Base-by-base conservation (phyloP, 2,329 filamentous ascomycete genomes). In the Elsinoe perseae region DNA sequence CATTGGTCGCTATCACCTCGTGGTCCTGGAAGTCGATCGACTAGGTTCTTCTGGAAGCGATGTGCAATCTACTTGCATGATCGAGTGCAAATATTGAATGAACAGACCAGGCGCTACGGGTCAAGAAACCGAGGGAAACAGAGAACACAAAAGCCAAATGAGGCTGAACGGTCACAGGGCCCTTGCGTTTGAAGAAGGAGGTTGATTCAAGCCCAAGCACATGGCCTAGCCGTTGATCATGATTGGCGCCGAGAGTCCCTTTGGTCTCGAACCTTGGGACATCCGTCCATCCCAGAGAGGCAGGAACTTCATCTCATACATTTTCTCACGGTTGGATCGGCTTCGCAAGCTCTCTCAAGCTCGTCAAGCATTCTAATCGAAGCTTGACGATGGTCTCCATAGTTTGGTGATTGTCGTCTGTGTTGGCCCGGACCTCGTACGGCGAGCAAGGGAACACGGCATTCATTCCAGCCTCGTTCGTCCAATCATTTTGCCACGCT, bases 121-220 rank as follows among this genome's bases (percentile, higher is more conserved):
- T 20, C 20, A 50, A 18, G 14, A 25, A 20, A 32, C 28, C 44
- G 25, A 50, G 25, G 25, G 38, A 23, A 52, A 38, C 46, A 38
- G 30, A 52, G 48, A 21, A 52, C 48, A 52, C 27, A 28, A 52
- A 38, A 52, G 48, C 28, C 48, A 32, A 38, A 52, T 20, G 48
- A 52, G 48, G 48, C 48, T 52, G 48, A 52, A 52, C 28, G 48
- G 48, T 38, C 48, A 30, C 28, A 52, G 32, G 48, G 44, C 25
- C 44, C 25, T 30, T 32, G 44, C 9, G 8, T 12, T 32, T 23
- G 28, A 20, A 28, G 30, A 38, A 32, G 48, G 20, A 32, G 25
- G 48, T 50, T 20, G 44, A 50, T 34, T 36, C 48, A 52, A 52
- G 52, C 52, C 52, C 43, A 21, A 21, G n/a, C 52, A 34, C 52